Conservation (phyloP, 73 alveolate genomes). For the Tetrahymena elliotti region DNA sequence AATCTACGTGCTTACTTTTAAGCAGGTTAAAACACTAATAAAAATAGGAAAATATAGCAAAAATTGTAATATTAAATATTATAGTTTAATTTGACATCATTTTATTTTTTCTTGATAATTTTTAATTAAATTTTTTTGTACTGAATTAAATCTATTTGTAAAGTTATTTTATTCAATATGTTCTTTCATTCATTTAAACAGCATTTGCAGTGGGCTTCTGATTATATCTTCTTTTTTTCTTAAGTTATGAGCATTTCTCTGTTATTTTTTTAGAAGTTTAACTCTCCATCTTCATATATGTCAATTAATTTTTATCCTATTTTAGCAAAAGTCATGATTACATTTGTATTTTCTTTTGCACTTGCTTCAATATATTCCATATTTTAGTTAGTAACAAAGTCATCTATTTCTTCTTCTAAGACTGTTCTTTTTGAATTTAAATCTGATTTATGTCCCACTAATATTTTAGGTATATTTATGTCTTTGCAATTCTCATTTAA, state of each 20-base stretch:
- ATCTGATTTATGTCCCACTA: neutral
- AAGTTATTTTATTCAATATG: neutral
- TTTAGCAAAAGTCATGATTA: neutral
- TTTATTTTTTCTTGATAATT: no score
- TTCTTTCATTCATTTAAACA: neutral
- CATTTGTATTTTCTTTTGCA: neutral
- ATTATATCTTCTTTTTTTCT: neutral
- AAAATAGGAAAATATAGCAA: no score
- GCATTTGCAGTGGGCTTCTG: neutral
- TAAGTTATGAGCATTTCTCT: neutral
- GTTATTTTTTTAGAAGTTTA: neutral
- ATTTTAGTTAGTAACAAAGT: neutral
- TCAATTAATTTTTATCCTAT: neutral
- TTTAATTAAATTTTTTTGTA: no score
- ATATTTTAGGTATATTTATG: neutral
- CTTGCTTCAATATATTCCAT: neutral
- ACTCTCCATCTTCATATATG: neutral
- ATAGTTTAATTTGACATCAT: no score
- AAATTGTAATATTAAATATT: no score
- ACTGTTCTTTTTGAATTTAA: neutral
- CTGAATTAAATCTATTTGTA: neutral
- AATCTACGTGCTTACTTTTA: neutral
- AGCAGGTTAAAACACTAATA: neutral
- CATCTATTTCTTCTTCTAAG: neutral
- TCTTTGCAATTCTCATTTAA: neutral